These are phyloP conservation scores for Zymoseptoria ardabiliae DNA, from an alignment of 2,329 filamentous ascomycete genomes.

Conservation along the genomic window DNA sequence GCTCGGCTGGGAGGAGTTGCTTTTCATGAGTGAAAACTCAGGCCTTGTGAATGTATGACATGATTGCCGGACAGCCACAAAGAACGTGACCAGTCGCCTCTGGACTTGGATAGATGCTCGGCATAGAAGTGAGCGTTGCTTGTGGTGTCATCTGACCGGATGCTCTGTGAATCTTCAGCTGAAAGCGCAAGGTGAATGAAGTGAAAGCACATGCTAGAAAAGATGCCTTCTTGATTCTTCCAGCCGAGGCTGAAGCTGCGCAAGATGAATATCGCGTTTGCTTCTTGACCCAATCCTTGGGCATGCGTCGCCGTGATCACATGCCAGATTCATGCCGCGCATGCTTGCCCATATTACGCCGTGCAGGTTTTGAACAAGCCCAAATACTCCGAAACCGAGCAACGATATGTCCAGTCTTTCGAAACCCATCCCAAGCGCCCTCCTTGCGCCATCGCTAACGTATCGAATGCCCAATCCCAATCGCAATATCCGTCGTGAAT, in stretches of 20 bases:
- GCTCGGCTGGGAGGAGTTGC: background rate
- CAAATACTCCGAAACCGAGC: background rate
- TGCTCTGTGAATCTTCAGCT: background rate
- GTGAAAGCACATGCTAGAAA: background rate
- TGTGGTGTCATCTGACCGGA: background rate
- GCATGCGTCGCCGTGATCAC: background rate
- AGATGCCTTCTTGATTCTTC: background rate
- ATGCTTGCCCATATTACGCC: background rate
- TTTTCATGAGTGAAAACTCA: background rate
- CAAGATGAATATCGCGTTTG: background rate
- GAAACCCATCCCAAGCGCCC: background rate
- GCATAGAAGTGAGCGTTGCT: background rate
- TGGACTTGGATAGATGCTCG: background rate
- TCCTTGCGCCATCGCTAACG: slow-evolving; percentile 14
- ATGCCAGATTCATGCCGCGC: background rate
- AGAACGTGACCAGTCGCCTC: background rate
- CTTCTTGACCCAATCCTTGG: background rate
- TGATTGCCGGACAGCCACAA: background rate
- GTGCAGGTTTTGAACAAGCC: background rate
- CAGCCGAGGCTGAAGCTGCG: background rate
- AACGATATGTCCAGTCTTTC: background rate
- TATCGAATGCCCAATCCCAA: slow-evolving; percentile 1
- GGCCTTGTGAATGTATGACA: background rate
- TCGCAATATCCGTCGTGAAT: background rate
- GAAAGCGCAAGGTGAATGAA: background rate